Conservation (phyloP, 2,329 filamentous ascomycete genomes). For the Cytospora chrysosperma region DNA sequence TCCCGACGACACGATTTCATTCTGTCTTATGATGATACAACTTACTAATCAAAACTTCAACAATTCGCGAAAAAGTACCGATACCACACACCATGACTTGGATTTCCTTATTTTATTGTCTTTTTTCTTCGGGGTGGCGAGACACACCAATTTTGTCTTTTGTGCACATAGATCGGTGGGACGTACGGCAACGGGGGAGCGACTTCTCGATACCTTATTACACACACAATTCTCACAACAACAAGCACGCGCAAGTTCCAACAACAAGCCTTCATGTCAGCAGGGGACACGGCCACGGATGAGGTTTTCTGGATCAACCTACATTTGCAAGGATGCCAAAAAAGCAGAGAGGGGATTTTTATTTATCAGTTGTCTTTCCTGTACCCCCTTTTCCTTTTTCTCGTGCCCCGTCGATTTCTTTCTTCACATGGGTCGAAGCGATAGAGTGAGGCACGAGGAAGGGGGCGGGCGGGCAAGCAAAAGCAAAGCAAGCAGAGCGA, state of each 20-base stretch:
- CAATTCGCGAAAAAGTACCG: neutral
- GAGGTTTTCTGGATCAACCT: neutral
- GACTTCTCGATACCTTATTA: slow-evolving; percentile 14
- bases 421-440: neutral
- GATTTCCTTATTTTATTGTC: slow-evolving; percentile 8
- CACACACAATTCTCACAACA: neutral
- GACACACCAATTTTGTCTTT: slow-evolving; percentile 18
- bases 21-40: slow-evolving; percentile 21
- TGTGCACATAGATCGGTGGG: slow-evolving; percentile 21
- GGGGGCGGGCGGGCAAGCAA: neutral
- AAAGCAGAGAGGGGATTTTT: neutral
- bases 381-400: too few species aligned
- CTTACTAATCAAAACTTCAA: slow-evolving; percentile 18
- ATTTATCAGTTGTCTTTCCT: neutral
- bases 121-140: slow-evolving; percentile 8
- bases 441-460: neutral
- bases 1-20: slow-evolving; percentile 22
- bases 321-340: neutral
- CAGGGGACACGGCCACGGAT: neutral
- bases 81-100: slow-evolving; percentile 7
- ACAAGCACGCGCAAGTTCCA: neutral
- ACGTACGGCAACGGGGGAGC: slow-evolving; percentile 11
- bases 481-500: neutral
- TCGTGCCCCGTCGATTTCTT: neutral
- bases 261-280: neutral